Conservation (phyloP, 257 asterid genomes). For the Jaltomata sinuosa region DNA sequence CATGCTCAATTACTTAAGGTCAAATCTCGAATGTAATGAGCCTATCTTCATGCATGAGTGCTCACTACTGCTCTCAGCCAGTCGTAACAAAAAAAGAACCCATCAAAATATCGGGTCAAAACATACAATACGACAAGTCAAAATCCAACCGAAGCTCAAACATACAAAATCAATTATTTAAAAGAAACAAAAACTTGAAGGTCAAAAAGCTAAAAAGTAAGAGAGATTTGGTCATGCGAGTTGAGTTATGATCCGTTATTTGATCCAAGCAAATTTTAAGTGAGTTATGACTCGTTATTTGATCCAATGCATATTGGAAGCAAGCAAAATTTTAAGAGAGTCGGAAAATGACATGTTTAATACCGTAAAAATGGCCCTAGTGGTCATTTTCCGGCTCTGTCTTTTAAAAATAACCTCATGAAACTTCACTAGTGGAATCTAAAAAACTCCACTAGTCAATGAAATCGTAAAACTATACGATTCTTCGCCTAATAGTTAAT, state of each 20-base stretch:
- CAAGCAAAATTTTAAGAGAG: background rate
- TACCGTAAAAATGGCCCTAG: too few relatives aligned
- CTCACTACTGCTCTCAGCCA: background rate
- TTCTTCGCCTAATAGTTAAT: background rate
- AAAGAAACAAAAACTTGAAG: too few relatives aligned
- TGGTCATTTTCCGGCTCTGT: background rate
- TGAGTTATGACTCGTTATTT: background rate
- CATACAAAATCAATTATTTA: background rate
- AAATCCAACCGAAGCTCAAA: background rate
- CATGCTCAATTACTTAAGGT: background rate
- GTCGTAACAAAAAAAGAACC: background rate
- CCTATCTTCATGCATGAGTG: background rate
- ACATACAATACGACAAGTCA: background rate
- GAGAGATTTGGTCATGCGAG: background rate
- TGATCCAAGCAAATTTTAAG: background rate
- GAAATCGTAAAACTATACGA: background rate
- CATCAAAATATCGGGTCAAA: background rate
- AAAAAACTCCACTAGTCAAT: background rate
- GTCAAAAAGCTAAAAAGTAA: background rate
- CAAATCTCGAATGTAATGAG: background rate
- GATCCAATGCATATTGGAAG: too few relatives aligned
- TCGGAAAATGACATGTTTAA: background rate
- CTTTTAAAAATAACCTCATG: background rate
- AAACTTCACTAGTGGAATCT: background rate
- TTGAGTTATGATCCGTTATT: background rate